These are phyloP conservation scores for Boletus rubroflammeus DNA, from an alignment of 768 basidiomycete species.

Conservation along the genomic window DNA sequence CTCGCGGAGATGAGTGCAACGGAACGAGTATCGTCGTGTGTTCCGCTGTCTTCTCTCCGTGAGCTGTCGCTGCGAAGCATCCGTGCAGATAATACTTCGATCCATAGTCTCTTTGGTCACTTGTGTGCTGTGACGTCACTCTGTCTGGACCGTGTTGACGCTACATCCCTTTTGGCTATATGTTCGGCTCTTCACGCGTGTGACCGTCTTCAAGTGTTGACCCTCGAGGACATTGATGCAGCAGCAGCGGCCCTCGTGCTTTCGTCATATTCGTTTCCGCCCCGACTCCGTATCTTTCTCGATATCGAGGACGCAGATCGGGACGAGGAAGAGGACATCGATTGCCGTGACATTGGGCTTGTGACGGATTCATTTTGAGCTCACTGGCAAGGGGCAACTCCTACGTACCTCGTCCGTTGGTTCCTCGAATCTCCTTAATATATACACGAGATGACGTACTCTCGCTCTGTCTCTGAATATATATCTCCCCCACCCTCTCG, in stretches of 20 bases:
- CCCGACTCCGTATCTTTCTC: slow-evolving; percentile 13
- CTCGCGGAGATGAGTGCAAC: slow-evolving; percentile 17
- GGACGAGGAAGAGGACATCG: background rate
- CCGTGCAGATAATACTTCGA: background rate
- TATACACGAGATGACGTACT: background rate
- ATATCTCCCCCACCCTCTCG: background rate
- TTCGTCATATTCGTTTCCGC: slow-evolving; percentile 1
- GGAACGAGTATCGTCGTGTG: background rate
- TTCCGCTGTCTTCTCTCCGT: slow-evolving; percentile 5
- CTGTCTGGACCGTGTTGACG: slow-evolving; percentile 7
- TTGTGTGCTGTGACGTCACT: slow-evolving; percentile 6
- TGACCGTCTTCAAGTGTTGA: slow-evolving; percentile 7
- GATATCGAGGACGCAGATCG: slow-evolving; percentile 8
- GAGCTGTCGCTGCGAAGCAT: slow-evolving; percentile 13
- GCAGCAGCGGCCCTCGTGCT: slow-evolving; percentile 1
- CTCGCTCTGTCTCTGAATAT: too few relatives aligned
- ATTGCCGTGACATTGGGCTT: background rate
- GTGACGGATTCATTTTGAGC: background rate
- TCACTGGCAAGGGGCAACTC: background rate
- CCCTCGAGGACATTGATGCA: slow-evolving; percentile 9
- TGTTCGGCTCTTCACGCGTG: slow-evolving; percentile 5
- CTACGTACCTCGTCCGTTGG: background rate
- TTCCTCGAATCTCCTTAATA: background rate
- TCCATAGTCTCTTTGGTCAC: slow-evolving; percentile 4
- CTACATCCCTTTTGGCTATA: background rate